Percentiles rank a stretch among this genome's conserved stretches.
Evolutionary conservation across 2,329 filamentous ascomycete species (phyloP).

Genomic region (Lachnellula hyalina): DNA sequence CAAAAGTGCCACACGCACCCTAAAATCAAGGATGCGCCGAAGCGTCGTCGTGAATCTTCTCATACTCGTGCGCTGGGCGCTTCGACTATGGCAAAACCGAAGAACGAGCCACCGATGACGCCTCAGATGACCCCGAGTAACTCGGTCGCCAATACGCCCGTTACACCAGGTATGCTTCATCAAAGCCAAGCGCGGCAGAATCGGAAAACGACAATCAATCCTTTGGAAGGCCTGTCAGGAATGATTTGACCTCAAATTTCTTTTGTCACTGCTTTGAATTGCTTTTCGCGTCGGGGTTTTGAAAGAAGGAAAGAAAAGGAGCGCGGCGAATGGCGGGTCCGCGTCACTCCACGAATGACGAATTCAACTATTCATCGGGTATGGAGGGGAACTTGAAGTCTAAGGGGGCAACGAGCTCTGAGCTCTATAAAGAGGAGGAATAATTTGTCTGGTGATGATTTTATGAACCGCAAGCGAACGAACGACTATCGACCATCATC

Average conservation of each 20-base stretch:
- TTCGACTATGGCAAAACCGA: conserved; percentile 43
- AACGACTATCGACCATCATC: neutral
- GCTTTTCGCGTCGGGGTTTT: conserved; percentile 13
- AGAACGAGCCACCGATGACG: conserved; percentile 41
- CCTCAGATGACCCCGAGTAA: conserved; percentile 39
- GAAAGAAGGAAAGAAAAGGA: neutral
- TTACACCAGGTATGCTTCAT: conserved; percentile 10
- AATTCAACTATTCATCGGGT: neutral
- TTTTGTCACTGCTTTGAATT: conserved; percentile 13
- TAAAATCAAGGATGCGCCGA: conserved; percentile 66
- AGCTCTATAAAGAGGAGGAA: neutral
- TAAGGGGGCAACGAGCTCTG: neutral
- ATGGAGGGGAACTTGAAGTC: neutral
- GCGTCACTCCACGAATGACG: neutral
- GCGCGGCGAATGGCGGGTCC: neutral
- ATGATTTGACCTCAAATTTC: conserved; percentile 38
- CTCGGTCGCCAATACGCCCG: conserved; percentile 36
- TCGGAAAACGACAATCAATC: conserved; percentile 30
- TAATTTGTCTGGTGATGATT: neutral
- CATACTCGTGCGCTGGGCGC: conserved; percentile 35
- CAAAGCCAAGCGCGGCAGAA: conserved; percentile 11
- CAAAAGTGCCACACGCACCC: conserved; percentile 63
- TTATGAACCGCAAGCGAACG: neutral
- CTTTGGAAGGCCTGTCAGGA: conserved; percentile 38
- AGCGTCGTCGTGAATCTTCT: conserved; percentile 59